Evolutionary conservation across 345 rosid species (phyloP).

Genomic region (Eucalyptus grandis): DNA sequence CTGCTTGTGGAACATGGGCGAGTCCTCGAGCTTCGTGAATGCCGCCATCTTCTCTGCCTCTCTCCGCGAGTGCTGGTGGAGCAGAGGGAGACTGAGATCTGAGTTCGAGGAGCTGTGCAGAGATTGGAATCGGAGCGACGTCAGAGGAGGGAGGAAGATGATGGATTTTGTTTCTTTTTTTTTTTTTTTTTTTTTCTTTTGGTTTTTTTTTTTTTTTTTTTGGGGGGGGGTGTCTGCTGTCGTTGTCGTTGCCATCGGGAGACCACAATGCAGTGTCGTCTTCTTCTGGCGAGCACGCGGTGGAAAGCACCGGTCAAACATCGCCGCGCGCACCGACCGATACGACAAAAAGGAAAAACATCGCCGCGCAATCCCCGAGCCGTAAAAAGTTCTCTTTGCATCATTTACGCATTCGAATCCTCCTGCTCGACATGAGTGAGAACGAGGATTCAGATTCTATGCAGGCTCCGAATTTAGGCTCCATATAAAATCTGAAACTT

Average conservation of each 20-base stretch:
- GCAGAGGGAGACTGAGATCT: neutral
- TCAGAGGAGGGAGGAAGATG: neutral
- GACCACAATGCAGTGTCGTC: neutral
- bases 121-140: neutral
- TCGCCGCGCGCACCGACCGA: neutral
- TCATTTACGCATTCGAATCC: neutral
- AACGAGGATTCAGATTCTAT: too few relatives aligned
- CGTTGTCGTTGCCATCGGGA: neutral
- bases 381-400: neutral
- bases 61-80: neutral
- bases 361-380: neutral
- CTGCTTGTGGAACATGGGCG: constrained; percentile 71
- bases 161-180: neutral
- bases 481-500: too few relatives aligned
- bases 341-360: neutral
- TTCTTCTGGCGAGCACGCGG: neutral
- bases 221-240: neutral
- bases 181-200: rapidly evolving
- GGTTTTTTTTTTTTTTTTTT: neutral
- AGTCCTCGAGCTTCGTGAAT: constrained; percentile 58
- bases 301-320: neutral
- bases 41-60: constrained; percentile 24
- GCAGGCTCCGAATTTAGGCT: too few relatives aligned
- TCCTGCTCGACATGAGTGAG: rapidly evolving
- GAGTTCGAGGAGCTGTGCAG: neutral